A percentile compares a stretch with the other conserved stretches of the same genome.
Evolutionary conservation across 495 filamentous ascomycete genomes (phyloP).

Genomic region (Xylaria castorea): DNA sequence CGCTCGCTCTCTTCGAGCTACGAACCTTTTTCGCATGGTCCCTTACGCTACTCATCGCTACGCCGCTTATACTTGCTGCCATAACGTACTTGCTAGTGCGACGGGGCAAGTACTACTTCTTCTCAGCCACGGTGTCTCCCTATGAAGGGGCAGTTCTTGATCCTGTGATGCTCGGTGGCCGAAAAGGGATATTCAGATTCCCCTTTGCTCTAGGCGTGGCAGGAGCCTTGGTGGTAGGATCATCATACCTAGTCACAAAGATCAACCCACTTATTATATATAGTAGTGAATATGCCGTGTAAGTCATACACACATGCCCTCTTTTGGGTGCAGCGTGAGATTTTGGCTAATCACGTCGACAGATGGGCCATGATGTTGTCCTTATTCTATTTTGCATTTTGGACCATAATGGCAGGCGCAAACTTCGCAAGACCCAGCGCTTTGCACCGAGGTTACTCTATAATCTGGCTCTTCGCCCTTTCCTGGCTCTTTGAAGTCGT

Average conservation of each 20-base stretch:
- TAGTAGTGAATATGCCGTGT: constrained; percentile 82
- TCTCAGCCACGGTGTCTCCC: constrained; percentile 61
- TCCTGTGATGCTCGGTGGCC: constrained; percentile 70
- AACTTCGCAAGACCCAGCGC: constrained; percentile 86
- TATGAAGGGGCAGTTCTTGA: constrained; percentile 64
- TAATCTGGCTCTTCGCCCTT: constrained; percentile 81
- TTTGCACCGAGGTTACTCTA: constrained; percentile 78
- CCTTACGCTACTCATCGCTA: constrained; percentile 78
- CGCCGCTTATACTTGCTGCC: constrained; percentile 72
- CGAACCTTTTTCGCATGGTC: constrained; percentile 87
- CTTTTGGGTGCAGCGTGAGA: neutral
- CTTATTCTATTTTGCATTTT: constrained; percentile 78
- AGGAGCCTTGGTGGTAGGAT: constrained; percentile 70
- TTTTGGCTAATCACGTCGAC: constrained; percentile 33
- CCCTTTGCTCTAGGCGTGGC: constrained; percentile 77
- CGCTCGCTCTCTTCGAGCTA: constrained; percentile 79
- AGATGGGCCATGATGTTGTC: constrained; percentile 83
- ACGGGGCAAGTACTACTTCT: constrained; percentile 83
- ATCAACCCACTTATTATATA: constrained; percentile 88
- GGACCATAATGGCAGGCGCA: constrained; percentile 83
- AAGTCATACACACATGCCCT: constrained; percentile 34
- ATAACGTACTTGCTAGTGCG: constrained; percentile 71
- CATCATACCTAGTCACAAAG: constrained; percentile 78
- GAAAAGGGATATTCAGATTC: constrained; percentile 82
- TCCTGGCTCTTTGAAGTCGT: constrained; percentile 75